A percentile compares a stretch with the other conserved stretches of the same genome.
Evolutionary conservation across 176 grass and related monocot genomes (phyloP).

Genomic region (Ananas comosus): DNA sequence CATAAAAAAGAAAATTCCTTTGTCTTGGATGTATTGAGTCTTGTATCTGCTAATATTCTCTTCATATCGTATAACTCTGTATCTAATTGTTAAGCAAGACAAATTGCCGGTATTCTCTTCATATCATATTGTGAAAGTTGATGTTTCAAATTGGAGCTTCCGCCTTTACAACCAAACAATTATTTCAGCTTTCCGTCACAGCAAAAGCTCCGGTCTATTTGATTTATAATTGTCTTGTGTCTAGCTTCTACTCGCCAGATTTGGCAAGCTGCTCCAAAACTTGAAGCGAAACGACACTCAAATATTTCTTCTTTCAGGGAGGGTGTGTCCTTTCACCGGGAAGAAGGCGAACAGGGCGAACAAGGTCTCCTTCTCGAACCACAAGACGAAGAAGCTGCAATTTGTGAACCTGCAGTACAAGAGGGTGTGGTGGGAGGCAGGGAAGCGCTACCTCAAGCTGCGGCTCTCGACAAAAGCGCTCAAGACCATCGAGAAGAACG

Average conservation of each 20-base stretch:
- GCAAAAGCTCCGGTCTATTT: too few species aligned
- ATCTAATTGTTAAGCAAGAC: neutral
- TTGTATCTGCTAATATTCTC: neutral
- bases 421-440: constrained; percentile 84
- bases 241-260: neutral
- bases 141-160: too few species aligned
- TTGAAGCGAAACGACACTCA: neutral
- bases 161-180: too few species aligned
- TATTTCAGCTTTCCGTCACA: too few species aligned
- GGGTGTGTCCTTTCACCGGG: constrained; percentile 61
- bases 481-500: constrained; percentile 88
- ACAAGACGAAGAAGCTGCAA: constrained; percentile 85
- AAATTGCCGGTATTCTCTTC: neutral
- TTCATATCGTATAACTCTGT: neutral
- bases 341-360: constrained; percentile 82
- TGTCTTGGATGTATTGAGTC: neutral
- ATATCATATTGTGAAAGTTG: too few species aligned
- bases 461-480: constrained; percentile 79
- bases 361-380: constrained; percentile 82
- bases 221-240: neutral
- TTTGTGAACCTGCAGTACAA: constrained; percentile 95
- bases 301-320: constrained; percentile 29
- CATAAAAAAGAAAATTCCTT: neutral
- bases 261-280: neutral
- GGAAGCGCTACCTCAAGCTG: constrained; percentile 66